Base-by-base conservation (phyloP, 139 green algal species). In the Penium margaritaceum region DNA sequence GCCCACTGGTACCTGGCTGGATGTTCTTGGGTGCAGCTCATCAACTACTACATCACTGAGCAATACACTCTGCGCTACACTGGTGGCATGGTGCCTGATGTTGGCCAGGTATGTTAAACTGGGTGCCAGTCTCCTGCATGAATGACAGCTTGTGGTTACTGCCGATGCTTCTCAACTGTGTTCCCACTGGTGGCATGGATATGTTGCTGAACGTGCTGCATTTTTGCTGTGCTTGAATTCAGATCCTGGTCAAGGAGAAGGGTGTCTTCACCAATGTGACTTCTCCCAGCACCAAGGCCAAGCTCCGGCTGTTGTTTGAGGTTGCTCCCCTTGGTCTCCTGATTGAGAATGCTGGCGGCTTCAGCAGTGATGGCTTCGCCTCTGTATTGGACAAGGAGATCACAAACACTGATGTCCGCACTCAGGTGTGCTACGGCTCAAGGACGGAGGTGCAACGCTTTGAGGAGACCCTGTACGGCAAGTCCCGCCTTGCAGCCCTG, bases 11-110 rank as follows among this genome's bases (percentile, higher is more conserved):
- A n/a, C n/a, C n/a, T n/a, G n/a, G n/a, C n/a, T n/a, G n/a, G n/a
- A n/a, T n/a, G n/a, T n/a, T n/a, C n/a, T n/a, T n/a, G n/a, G n/a
- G n/a, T n/a, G n/a, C n/a, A n/a, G 67, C 78, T 88, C 29, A 61
- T 88, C 30, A 79, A 85, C 44, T 77, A 87, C 81, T 88, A 75
- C 77, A 81, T 88, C 36, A 58, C 71, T n/a, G 69, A 87, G 60
- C 81, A 85, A 72, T 88, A 85, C 81, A 88, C 83, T 5, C 69
- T 88, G 29, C 81, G 83, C 27, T 88, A 88, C 81, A 84, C 82
- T 41, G 83, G 83, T 35, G 83, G 83, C 51, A 78, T 88, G 36
- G 83, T 88, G 63, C 83, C 83, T 15, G 83, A 88, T 47, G 83
- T 88, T 47, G 74, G 81, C 78, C 83, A 60, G n/a, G n/a, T n/a